Evolutionary conservation across 306 rosid genomes (phyloP), one percentile per base, ranked within the genome.

Genomic region (Astragalus glycyphyllos): DNA sequence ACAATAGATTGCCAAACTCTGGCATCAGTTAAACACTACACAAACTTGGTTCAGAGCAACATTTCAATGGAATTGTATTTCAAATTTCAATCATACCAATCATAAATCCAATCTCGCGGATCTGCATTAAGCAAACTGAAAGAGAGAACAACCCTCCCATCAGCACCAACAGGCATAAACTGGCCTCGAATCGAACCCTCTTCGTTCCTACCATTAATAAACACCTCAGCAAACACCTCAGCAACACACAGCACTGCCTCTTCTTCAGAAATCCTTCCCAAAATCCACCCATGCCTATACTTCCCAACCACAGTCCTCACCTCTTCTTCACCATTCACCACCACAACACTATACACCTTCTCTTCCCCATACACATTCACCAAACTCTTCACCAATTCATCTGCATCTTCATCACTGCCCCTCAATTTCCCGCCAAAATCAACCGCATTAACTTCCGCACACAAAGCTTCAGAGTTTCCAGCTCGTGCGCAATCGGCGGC

Each of bases 101-200:
- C 90, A 74, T 89, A 91, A 74, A 91, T 65, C 89, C 91, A 85
- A 83, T 84, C 90, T 9, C 74, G 76, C 0, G 97, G 99, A 54
- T 91, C 87, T 0, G 97, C 86, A 80, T 94, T 91, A 11, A 95
- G 89, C 92, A 95, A 86, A 87, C 85, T 95, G 63, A 95, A 95
- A 29, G 96, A 95, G 51, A 95, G 92, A 75, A 91, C 90, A 66
- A 91, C 73, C 82, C 71, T 91, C 40, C 99, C 97, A 83, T 95
- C 99, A 69, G 97, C 88, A 54, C 97, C 96, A 51, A 89, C 96
- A 26, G 91, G 99, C 99, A 95, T 95, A 79, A 91, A 95, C 90
- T 95, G 91, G 12, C 84, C 87, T 7, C 78, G 96, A 82, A 95
- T 85, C 4, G 75, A 73, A 23, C 91, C 86, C 63, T 79, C 97